Conservation (phyloP, 148 eudicot species). For the Hydrangea macrophylla region DNA sequence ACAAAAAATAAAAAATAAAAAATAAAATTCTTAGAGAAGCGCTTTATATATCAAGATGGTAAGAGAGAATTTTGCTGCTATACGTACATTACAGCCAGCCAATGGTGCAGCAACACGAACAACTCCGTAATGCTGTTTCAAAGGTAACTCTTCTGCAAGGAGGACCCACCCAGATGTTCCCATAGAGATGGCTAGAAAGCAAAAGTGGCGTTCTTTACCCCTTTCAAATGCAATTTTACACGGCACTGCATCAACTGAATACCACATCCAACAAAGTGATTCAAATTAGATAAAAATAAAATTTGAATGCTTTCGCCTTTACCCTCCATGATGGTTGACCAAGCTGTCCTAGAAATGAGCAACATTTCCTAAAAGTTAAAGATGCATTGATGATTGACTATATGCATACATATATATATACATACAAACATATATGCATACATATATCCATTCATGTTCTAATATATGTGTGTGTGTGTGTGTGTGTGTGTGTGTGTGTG, state of each 20-base stretch:
- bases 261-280: neutral
- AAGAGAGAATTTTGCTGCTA: neutral
- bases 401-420: too few relatives aligned
- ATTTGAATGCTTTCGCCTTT: neutral
- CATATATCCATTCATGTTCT: neutral
- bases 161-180: slow-evolving; percentile 86
- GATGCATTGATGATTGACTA: neutral
- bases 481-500: too few relatives aligned
- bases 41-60: neutral
- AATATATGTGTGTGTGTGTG: too few relatives aligned
- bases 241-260: slow-evolving; percentile 86
- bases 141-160: slow-evolving; percentile 78
- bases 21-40: too few relatives aligned
- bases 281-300: neutral
- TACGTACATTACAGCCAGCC: slow-evolving; percentile 82
- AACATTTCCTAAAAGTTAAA: neutral
- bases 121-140: slow-evolving; percentile 53
- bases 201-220: slow-evolving; percentile 92
- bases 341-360: neutral
- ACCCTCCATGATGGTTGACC: neutral
- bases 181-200: slow-evolving; percentile 60
- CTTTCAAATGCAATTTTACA: slow-evolving; percentile 98
- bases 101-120: slow-evolving; percentile 93
- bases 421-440: neutral
- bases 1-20: too few relatives aligned